Percentiles rank a stretch among this genome's conserved stretches.
Conservation (phyloP, 306 rosid species). For the Citrullus mucosospermus region DNA sequence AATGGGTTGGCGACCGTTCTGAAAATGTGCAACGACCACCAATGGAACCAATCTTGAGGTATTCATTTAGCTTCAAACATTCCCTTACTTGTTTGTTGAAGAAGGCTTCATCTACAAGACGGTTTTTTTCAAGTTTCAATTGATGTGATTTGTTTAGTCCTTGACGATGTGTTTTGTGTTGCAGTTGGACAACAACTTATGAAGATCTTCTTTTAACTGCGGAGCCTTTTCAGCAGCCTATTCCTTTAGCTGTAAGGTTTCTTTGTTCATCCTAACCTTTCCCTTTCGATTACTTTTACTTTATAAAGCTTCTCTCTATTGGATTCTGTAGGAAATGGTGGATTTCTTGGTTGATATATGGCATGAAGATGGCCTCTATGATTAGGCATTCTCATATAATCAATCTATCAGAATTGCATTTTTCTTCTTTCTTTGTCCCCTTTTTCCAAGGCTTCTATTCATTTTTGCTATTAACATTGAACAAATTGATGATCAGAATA, state of each 20-base stretch:
- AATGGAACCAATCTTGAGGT: constrained; percentile 53
- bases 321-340: constrained; percentile 59
- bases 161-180: neutral
- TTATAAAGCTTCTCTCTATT: neutral
- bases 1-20: constrained; percentile 49
- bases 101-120: neutral
- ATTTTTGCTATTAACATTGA: neutral
- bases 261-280: neutral
- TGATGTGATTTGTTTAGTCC: neutral
- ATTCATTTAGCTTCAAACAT: neutral
- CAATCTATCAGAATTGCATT: neutral
- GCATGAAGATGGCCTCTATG: constrained; percentile 56
- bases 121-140: neutral
- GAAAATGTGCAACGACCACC: constrained; percentile 22
- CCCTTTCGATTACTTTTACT: constrained; percentile 5
- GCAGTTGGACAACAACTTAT: constrained; percentile 40
- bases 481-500: neutral
- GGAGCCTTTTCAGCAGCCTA: constrained; percentile 34
- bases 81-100: neutral
- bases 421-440: neutral
- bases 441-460: neutral
- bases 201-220: constrained; percentile 35
- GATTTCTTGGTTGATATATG: constrained; percentile 51
- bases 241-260: constrained; percentile 33
- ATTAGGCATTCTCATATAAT: constrained; percentile 15